Base-by-base conservation (phyloP, 306 rosid species). In the Vicia villosa region DNA sequence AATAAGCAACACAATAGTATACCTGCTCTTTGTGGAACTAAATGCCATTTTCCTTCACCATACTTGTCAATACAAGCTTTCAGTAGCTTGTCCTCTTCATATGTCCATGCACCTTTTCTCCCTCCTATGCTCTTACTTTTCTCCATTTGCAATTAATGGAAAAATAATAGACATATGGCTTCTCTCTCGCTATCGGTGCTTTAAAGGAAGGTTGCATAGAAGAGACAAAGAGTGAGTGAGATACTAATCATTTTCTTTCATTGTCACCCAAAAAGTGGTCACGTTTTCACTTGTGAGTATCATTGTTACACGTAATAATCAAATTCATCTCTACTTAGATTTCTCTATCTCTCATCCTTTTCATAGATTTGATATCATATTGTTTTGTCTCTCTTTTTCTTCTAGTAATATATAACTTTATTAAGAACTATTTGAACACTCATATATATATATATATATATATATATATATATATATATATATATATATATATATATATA, bases 21-120 rank as follows among this genome's bases (percentile, higher is more conserved):
- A 59, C 64, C 64, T 1, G 64, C 22, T 59, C 43, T 59, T 59
- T 32, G 14, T n/a, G 64, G 64, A 32, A 32, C 43, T 1, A 59
- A 32, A 59, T 59, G 43, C 64, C 64, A 59, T n/a, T 59, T 59
- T 59, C 64, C 64, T 59, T n/a, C 63, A 8, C 42, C 63, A 58
- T 30, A 26, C 12, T 28, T 57, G 5, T 57, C 8, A 30, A 30
- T 58, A 21, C 64, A 59, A 59, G 13, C 24, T 13, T 59, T 32
- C 3, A 59, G 43, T 59, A 32, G 3, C 4, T 32, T 15, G 41
- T 59, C 64, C 15, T 59, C 64, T 13, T 59, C 64, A 24, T 59
- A 15, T 32, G 43, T 59, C 43, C 64, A 59, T 15, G 64, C 43
- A 32, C 64, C 64, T 59, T 15, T 59, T 59, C 43, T 59, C 42